These are phyloP conservation scores for Silene coronaria DNA, from an alignment of 179 eudicot genomes.

Conservation along the genomic window DNA sequence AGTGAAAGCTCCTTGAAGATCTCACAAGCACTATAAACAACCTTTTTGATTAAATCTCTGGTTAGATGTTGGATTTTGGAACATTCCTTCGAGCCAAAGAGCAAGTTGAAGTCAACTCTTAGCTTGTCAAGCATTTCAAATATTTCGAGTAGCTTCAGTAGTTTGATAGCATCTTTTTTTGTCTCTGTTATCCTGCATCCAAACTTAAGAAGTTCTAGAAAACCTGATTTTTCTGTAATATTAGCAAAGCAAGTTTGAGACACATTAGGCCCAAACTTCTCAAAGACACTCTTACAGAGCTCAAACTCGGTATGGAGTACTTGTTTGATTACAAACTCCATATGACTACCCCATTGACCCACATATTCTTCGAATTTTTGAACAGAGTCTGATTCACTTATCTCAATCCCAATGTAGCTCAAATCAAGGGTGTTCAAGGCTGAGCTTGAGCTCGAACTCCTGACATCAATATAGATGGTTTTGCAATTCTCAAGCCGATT, in stretches of 20 bases:
- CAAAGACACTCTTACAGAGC: conserved; percentile 42
- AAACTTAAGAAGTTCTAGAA: conserved; percentile 47
- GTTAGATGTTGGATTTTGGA: conserved; percentile 50
- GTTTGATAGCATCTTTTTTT: conserved; percentile 84
- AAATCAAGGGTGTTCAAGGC: conserved; percentile 46
- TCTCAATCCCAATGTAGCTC: conserved; percentile 40
- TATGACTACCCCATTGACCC: conserved; percentile 53
- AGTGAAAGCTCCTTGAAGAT: conserved; percentile 62
- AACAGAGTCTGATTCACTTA: conserved; percentile 55
- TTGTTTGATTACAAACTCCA: conserved; percentile 52
- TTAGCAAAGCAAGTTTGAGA: conserved; percentile 48
- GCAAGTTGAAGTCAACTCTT: conserved; percentile 56
- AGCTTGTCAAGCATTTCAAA: conserved; percentile 50
- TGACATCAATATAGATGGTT: conserved; percentile 43
- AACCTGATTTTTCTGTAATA: conserved; percentile 46
- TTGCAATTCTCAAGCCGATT: conserved; percentile 43
- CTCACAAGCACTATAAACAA: conserved; percentile 54
- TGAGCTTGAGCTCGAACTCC: conserved; percentile 17
- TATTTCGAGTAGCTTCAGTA: conserved; percentile 60
- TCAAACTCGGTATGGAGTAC: conserved; percentile 50
- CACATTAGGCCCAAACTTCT: conserved; percentile 30
- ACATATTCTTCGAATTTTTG: conserved; percentile 49
- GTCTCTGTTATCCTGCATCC: conserved; percentile 49
- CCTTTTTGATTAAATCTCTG: conserved; percentile 60
- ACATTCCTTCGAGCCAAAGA: conserved; percentile 60